Evolutionary conservation across 2,329 filamentous ascomycete species (phyloP).

Genomic region (Cordyceps farinosa): DNA sequence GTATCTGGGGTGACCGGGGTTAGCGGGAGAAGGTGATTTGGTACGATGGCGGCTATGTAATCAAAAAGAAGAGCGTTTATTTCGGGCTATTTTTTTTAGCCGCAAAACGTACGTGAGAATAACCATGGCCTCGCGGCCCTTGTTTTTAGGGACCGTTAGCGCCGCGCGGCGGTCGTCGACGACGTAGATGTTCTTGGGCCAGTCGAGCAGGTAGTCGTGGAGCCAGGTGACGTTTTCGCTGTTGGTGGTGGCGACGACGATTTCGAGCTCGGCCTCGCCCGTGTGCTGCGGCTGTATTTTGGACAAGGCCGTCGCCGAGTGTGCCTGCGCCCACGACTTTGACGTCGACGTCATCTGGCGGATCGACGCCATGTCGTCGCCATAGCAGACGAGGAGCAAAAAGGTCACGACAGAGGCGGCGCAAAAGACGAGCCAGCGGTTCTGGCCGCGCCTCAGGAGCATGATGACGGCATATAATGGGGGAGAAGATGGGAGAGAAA

Average conservation of each 20-base stretch:
- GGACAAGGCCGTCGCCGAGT: not conserved
- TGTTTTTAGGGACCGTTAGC: slow-evolving; percentile 48
- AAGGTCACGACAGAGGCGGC: not conserved
- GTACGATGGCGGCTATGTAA: too few relatives aligned
- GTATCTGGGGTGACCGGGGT: slow-evolving; percentile 30
- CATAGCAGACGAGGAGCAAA: slow-evolving; percentile 2
- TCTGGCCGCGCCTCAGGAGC: slow-evolving; percentile 8
- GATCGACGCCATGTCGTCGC: not conserved
- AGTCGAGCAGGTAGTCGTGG: slow-evolving; percentile 38
- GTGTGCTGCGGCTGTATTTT: not conserved
- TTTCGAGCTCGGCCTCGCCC: slow-evolving; percentile 30
- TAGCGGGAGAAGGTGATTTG: not conserved
- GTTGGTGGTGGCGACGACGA: slow-evolving; percentile 34
- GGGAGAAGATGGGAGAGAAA: not conserved
- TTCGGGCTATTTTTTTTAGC: not conserved
- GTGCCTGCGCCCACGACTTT: not conserved
- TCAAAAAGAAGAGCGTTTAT: too few relatives aligned
- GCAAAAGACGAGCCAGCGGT: slow-evolving; percentile 14
- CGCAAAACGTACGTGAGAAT: slow-evolving; percentile 41
- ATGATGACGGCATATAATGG: not conserved
- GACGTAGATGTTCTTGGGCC: slow-evolving; percentile 53
- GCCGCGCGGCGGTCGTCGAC: slow-evolving; percentile 46
- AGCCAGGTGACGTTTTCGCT: slow-evolving; percentile 39
- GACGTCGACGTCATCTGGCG: not conserved
- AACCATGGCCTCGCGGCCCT: slow-evolving; percentile 52